Evolutionary conservation across 768 basidiomycete species (phyloP).

Genomic region (Trametes cubensis): DNA sequence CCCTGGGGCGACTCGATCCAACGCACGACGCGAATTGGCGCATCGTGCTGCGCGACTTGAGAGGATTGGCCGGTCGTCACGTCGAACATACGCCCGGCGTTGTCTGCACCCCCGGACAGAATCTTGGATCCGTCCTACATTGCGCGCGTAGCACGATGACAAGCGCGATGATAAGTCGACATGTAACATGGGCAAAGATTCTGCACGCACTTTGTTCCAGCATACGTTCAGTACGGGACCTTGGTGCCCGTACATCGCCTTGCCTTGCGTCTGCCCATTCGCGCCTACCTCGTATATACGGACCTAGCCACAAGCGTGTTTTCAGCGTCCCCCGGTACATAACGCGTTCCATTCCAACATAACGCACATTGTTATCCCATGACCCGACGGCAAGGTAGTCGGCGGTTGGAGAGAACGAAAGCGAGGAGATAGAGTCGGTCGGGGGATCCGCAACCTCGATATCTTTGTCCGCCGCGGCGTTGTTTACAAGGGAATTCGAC

Average conservation of each 20-base stretch:
- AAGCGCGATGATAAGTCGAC: no score
- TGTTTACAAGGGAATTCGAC: conserved; percentile 37
- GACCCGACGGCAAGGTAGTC: conserved; percentile 91
- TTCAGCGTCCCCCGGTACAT: neutral
- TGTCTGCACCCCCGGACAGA: conserved; percentile 93
- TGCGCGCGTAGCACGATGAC: neutral
- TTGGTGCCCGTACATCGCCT: conserved; percentile 89
- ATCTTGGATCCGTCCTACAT: conserved; percentile 85
- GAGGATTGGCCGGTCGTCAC: conserved; percentile 76
- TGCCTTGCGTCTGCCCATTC: conserved; percentile 80
- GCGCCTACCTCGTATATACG: conserved; percentile 89
- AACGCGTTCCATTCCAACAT: neutral
- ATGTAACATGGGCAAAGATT: neutral
- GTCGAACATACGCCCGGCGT: conserved; percentile 93
- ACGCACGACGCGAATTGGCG: conserved; percentile 78
- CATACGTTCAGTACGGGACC: conserved; percentile 86
- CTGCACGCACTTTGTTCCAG: conserved; percentile 82
- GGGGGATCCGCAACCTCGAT: conserved; percentile 82
- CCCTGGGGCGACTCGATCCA: conserved; percentile 78
- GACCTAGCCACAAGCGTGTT: conserved; percentile 52
- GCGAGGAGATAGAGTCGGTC: conserved; percentile 81
- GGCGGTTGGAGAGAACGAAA: conserved; percentile 82
- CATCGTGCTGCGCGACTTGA: conserved; percentile 91
- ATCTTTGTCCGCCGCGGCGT: conserved; percentile 64
- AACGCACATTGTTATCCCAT: conserved; percentile 89